These are phyloP conservation scores for Podaxis rugospora DNA, from an alignment of 768 basidiomycete species.

Conservation along the genomic window DNA sequence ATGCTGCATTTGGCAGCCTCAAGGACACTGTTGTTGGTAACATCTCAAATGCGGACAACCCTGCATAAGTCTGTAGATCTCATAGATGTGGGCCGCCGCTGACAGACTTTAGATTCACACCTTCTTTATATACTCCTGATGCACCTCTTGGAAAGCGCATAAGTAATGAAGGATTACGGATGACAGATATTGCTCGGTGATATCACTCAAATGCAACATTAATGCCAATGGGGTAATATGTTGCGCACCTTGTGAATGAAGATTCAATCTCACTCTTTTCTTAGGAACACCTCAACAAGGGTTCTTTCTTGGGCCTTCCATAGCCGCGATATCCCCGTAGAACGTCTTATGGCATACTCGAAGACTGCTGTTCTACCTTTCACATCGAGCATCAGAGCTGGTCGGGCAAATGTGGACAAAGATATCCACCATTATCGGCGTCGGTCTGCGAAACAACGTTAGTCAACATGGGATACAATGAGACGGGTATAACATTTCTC, in stretches of 20 bases:
- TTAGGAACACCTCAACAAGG: slow-evolving; percentile 11
- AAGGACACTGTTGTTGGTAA: slow-evolving; percentile 19
- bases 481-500: too few species aligned
- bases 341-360: background rate
- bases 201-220: slow-evolving; percentile 61
- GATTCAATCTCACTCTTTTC: background rate
- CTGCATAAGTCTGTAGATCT: slow-evolving; percentile 20
- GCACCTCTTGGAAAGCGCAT: slow-evolving; percentile 38
- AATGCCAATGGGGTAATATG: slow-evolving; percentile 44
- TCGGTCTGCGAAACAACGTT: too few species aligned
- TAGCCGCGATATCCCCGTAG: too few species aligned
- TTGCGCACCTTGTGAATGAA: background rate
- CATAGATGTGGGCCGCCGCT: background rate
- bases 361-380: background rate
- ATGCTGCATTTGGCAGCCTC: slow-evolving; percentile 35
- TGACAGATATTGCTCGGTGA: slow-evolving; percentile 43
- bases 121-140: slow-evolving; percentile 44
- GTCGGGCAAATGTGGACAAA: background rate
- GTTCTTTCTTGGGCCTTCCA: too few species aligned
- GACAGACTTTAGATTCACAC: slow-evolving; percentile 23
- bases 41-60: slow-evolving; percentile 26
- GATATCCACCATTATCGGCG: background rate
- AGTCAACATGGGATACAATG: too few species aligned
- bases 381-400: background rate
- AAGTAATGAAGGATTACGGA: slow-evolving; percentile 42